phyloP scores from a whole-genome alignment of 768 basidiomycete genomes.

The Amylocystis lapponica region DNA sequence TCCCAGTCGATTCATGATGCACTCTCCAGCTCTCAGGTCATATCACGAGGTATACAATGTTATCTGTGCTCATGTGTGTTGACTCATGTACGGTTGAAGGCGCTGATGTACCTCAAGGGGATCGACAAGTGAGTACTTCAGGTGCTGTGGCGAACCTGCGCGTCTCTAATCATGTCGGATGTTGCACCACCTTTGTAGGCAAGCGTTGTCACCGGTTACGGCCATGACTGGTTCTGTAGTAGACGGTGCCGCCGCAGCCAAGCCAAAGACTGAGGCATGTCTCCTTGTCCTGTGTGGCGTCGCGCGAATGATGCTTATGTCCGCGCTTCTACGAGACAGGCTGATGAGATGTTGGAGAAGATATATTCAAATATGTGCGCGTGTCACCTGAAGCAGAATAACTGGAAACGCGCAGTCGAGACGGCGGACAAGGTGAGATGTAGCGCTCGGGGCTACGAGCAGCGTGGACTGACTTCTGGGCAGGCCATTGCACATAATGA shows the following conservation, averaged over 20 bases:
- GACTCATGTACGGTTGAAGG: too few relatives aligned
- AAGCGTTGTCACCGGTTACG: constrained; percentile 7
- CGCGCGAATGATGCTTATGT: background rate
- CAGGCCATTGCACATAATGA: constrained; percentile 77
- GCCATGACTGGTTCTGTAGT: constrained; percentile 6
- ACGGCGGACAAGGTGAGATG: constrained; percentile 79
- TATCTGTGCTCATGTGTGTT: constrained; percentile 4
- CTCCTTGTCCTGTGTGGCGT: background rate
- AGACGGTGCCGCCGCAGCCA: constrained; percentile 21
- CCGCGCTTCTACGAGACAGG: constrained; percentile 36
- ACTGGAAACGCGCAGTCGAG: constrained; percentile 74
- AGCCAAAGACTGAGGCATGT: constrained; percentile 65
- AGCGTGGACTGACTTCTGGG: background rate
- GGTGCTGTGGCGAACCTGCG: background rate
- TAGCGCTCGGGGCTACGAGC: too few relatives aligned
- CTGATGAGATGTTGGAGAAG: constrained; percentile 72
- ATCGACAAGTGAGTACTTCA: constrained; percentile 56
- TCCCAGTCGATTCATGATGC: constrained; percentile 5
- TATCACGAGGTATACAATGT: constrained; percentile 61
- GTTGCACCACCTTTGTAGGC: constrained; percentile 6
- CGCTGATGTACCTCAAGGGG: constrained; percentile 68
- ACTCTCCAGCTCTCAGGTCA: constrained; percentile 50
- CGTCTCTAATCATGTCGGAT: background rate
- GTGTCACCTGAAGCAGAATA: constrained; percentile 73
- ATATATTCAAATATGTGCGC: constrained; percentile 84